A percentile compares a stretch with the other conserved stretches of the same genome.
phyloP scores from a whole-genome alignment of 148 eudicot genomes.

The Fagopyrum esculentum region DNA sequence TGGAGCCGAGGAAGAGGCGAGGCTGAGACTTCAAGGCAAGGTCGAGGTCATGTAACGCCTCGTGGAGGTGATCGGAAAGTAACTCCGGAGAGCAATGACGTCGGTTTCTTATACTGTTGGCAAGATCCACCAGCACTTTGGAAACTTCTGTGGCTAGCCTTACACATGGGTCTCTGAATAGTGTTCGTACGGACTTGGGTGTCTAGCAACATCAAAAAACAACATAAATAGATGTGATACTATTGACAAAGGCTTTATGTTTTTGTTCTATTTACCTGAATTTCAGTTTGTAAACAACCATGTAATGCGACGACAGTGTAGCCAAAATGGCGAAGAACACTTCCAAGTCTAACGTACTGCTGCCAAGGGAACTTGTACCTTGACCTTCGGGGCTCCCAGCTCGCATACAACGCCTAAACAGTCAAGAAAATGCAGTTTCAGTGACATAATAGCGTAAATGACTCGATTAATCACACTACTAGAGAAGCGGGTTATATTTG shows the following conservation, averaged over 20 bases:
- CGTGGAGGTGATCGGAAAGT: slow-evolving; percentile 74
- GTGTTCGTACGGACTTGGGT: slow-evolving; percentile 58
- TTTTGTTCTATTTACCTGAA: slow-evolving; percentile 40
- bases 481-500: no score
- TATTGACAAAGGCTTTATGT: background rate
- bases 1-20: slow-evolving; percentile 62
- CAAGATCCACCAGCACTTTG: slow-evolving; percentile 53
- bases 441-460: background rate
- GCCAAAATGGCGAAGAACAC: slow-evolving; percentile 80
- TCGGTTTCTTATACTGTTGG: slow-evolving; percentile 56
- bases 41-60: slow-evolving; percentile 72
- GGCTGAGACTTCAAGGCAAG: slow-evolving; percentile 79
- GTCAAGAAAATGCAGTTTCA: background rate
- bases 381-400: slow-evolving; percentile 89
- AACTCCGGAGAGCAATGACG: slow-evolving; percentile 76
- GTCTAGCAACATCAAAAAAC: slow-evolving; percentile 32
- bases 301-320: slow-evolving; percentile 84
- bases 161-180: slow-evolving; percentile 70
- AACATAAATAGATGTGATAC: no score
- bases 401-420: slow-evolving; percentile 72
- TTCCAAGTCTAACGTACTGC: slow-evolving; percentile 77
- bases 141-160: slow-evolving; percentile 62
- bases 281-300: slow-evolving; percentile 84
- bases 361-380: slow-evolving; percentile 63
- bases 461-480: no score